Evolutionary conservation across 192 early-diverging fungal species (phyloP).

Genomic region (Backusella macrospora): DNA sequence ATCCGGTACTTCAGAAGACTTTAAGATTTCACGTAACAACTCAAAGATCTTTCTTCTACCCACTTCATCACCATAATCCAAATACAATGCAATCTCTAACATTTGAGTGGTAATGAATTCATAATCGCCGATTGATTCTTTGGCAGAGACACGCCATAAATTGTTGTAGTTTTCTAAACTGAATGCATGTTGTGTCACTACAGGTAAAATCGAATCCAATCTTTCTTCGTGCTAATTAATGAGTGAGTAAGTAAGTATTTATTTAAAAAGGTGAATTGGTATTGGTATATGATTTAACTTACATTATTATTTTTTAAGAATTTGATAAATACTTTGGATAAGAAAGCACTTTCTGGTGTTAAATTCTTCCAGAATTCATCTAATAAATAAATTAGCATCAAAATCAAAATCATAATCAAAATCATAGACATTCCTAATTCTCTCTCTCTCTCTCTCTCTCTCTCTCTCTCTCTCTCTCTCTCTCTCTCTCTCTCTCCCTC

Average conservation of each 20-base stretch:
- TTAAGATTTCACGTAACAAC: slow-evolving; percentile 80
- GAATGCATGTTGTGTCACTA: slow-evolving; percentile 61
- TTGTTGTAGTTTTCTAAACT: slow-evolving; percentile 60
- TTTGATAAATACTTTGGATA: slow-evolving; percentile 48
- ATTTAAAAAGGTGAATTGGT: slow-evolving; percentile 26
- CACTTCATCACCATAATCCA: slow-evolving; percentile 90
- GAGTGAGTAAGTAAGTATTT: slow-evolving; percentile 1
- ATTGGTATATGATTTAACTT: slow-evolving; percentile 2
- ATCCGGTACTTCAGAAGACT: slow-evolving; percentile 74
- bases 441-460: too few relatives aligned
- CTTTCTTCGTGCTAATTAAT: slow-evolving; percentile 58
- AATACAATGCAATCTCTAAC: slow-evolving; percentile 71
- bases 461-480: too few relatives aligned
- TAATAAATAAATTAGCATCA: not conserved
- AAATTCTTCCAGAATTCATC: slow-evolving; percentile 59
- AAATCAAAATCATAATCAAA: too few relatives aligned
- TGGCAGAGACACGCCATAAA: slow-evolving; percentile 49
- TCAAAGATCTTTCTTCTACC: slow-evolving; percentile 81
- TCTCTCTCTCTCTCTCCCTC: too few relatives aligned
- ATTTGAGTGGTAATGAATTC: slow-evolving; percentile 76
- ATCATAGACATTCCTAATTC: not conserved
- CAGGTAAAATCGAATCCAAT: slow-evolving; percentile 70
- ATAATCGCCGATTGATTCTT: slow-evolving; percentile 50
- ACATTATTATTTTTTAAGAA: slow-evolving; percentile 43
- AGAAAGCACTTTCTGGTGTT: slow-evolving; percentile 54